phyloP scores from a whole-genome alignment of 2,329 filamentous ascomycete species.

The Ophiosphaerella herpotricha region DNA sequence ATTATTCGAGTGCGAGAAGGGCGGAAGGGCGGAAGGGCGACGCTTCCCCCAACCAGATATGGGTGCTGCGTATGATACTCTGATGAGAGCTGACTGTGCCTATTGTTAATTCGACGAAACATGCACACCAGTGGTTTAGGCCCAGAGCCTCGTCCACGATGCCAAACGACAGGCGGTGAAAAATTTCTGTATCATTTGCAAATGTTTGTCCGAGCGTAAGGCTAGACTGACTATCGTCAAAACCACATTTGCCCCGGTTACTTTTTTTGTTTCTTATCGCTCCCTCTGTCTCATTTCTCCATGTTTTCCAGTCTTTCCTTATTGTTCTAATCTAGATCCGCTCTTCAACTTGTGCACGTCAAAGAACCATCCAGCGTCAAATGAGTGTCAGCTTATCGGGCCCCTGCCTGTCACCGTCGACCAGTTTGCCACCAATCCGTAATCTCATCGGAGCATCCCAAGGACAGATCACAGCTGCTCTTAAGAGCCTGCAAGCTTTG shows the following conservation, averaged over 20 bases:
- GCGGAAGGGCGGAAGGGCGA: too few relatives aligned
- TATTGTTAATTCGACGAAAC: background rate
- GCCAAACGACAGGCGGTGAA: conserved; percentile 38
- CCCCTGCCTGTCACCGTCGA: conserved; percentile 39
- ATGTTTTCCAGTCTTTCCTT: conserved; percentile 21
- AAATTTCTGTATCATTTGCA: conserved; percentile 25
- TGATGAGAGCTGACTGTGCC: background rate
- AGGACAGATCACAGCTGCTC: conserved; percentile 24
- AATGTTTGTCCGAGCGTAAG: conserved; percentile 33
- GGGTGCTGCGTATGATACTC: background rate
- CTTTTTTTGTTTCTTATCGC: conserved; percentile 24
- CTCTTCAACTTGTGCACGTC: conserved; percentile 7
- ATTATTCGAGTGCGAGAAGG: background rate
- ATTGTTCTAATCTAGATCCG: conserved; percentile 5
- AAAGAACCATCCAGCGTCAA: conserved; percentile 7
- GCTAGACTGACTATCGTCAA: conserved; percentile 29
- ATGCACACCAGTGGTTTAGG: background rate
- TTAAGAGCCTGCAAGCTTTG: conserved; percentile 33
- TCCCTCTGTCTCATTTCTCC: conserved; percentile 19
- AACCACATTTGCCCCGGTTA: conserved; percentile 6
- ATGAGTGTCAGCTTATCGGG: conserved; percentile 33
- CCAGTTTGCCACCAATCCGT: conserved; percentile 37
- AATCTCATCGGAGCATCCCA: conserved; percentile 26
- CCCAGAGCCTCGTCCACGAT: conserved; percentile 19
- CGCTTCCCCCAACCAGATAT: background rate